Evolutionary conservation across 73 alveolate genomes (phyloP), one percentile per base, ranked within the genome.

Genomic region (Tetrahymena malaccensis): DNA sequence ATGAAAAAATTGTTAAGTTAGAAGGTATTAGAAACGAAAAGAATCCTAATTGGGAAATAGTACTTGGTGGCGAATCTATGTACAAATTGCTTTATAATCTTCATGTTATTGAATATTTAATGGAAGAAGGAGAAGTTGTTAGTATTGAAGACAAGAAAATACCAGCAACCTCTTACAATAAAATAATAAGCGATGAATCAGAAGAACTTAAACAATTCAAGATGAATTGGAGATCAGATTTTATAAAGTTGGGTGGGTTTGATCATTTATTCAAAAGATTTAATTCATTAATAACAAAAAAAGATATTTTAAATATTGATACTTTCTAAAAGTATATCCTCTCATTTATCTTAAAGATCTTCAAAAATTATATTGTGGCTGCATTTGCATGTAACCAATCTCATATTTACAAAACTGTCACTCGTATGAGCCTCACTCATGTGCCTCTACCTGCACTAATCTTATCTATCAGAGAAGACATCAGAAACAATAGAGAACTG

Each of bases 1-100:
- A 93, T 19, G 38, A 95, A 37, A 95, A 94, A 83, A 95, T 98
- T 31, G 58, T 96, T 19, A 84, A 83, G 19, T 93, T 98, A 84
- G 95, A 96, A 43, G 70, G 38, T 35, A 70, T 70, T 70, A n/a
- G 89, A 8, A 31, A 70, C 31, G 21, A 31, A 27, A 22, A 70
- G 89, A 40, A 93, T 93, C 43, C 94, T 11, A 97, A 97, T 89
- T 97, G 99, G 99, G 85, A 94, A 43, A 55, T 85, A 27, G 94
- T 97, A 55, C 43, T 97, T 17, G 98, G 97, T 37, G 43, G 96
- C 4, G 89, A 58, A 37, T 96, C 97, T 6, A 96, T 94, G 94
- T 96, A 97, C 94, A 97, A 97, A 94, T 96, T 97, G 57, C 97
- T 97, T 38, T 97, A 97, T 84, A 95, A 93, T 55, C 95, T 97